Base-by-base conservation (phyloP, 2,329 filamentous ascomycete genomes). In the Pyricularia grisea region DNA sequence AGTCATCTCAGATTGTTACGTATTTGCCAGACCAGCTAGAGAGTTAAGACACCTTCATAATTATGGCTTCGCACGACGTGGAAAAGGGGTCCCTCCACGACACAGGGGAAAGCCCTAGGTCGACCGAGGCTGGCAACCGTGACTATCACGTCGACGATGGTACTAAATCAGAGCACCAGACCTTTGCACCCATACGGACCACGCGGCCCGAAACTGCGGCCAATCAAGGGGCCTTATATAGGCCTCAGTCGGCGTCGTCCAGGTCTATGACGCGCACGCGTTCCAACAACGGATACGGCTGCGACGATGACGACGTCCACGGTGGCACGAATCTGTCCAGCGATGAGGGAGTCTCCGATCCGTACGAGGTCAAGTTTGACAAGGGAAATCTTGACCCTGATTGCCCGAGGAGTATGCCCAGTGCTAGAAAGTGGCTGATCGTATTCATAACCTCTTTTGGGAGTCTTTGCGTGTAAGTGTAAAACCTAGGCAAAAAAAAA, bases 381-480 rank as follows among this genome's bases (percentile, higher is more conserved):
- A 72, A 71, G 17, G 84, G 84, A 5, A 89, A 93, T 70, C 79
- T 82, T 66, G 94, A 97, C 76, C 89, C 91, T 0, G 76, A 87
- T 78, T 91, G 90, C 73, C 94, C 94, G 0, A 87, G 90, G 70
- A 92, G 87, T 76, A 88, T 92, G 81, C 80, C 78, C 20, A 83
- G 78, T 23, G 76, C 79, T n/a, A 85, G 87, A 71, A 94, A 94
- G 76, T 97, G 94, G 94, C 69, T 88, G 33, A 90, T 97, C 71
- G 88, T 94, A 0, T 73, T 88, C 50, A 90, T 97, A 69, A 84
- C 93, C n/a, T 88, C 89, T 11, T 77, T 85, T 69, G 91, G 90
- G 9, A 92, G 92, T 65, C 83, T 95, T 70, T 94, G 92, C 78
- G 93, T 97, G 90, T 94, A 85, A 84, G 91, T 88, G n/a, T 61